phyloP scores from a whole-genome alignment of 208 protist species.

The Trichomonas gallinae region DNA sequence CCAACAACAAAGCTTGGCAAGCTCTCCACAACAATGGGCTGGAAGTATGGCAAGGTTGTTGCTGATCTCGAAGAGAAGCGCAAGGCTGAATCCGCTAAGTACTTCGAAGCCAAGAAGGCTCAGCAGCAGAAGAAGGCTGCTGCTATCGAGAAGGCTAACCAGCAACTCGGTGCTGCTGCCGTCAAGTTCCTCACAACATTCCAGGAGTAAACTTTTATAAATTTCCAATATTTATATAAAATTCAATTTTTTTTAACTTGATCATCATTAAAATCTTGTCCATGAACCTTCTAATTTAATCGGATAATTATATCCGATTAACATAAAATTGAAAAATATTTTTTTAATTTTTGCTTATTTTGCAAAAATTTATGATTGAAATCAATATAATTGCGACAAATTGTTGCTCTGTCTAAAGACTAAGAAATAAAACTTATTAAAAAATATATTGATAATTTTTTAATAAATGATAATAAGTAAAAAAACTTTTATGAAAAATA shows the following conservation, averaged over 20 bases:
- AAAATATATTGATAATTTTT: not conserved
- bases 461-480: not conserved
- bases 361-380: too few species aligned
- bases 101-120: not conserved
- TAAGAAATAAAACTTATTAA: not conserved
- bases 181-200: not conserved
- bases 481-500: not conserved
- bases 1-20: conserved; percentile 56
- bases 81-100: conserved; percentile 37
- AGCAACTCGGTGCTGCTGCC: not conserved
- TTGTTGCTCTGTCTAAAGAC: too few species aligned
- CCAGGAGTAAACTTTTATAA: not conserved
- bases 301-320: too few species aligned
- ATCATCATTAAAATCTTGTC: too few species aligned
- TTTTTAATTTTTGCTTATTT: too few species aligned
- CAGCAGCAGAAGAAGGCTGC: not conserved
- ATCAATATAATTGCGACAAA: too few species aligned
- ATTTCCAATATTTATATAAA: too few species aligned
- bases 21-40: conserved; percentile 60
- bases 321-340: too few species aligned
- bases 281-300: too few species aligned
- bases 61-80: conserved; percentile 62
- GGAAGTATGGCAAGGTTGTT: conserved; percentile 65
- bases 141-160: not conserved
- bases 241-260: too few species aligned